Percentiles rank a stretch among this genome's conserved stretches.
These are phyloP conservation scores for Suhomyces taliae DNA, from an alignment of 1,139 yeast genomes.

Conservation along the genomic window DNA sequence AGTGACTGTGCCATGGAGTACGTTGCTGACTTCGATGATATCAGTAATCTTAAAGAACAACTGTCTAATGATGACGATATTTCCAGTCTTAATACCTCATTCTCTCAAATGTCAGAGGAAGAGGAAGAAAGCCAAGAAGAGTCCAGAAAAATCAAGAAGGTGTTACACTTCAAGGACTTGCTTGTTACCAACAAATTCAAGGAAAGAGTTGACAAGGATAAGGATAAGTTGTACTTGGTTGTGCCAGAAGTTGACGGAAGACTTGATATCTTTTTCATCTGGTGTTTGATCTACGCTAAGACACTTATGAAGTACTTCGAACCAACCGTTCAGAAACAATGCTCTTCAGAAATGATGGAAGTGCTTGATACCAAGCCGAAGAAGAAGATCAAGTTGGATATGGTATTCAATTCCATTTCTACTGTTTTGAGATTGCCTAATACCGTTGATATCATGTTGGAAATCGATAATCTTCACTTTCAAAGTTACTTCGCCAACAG, in stretches of 20 bases:
- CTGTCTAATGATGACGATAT: constrained; percentile 32
- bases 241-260: constrained; percentile 43
- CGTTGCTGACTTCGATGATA: constrained; percentile 37
- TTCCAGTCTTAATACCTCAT: constrained; percentile 34
- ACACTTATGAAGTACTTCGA: constrained; percentile 37
- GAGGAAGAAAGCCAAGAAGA: constrained; percentile 16
- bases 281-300: constrained; percentile 45
- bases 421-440: constrained; percentile 51
- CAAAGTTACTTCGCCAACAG: constrained; percentile 30
- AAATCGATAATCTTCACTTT: constrained; percentile 40
- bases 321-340: constrained; percentile 34
- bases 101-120: constrained; percentile 17
- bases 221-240: constrained; percentile 27
- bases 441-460: constrained; percentile 52
- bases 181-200: constrained; percentile 22
- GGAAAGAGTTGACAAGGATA: constrained; percentile 22
- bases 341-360: constrained; percentile 27
- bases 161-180: constrained; percentile 31
- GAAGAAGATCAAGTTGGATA: constrained; percentile 31
- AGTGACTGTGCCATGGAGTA: constrained; percentile 43
- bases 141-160: constrained; percentile 34
- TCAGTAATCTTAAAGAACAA: constrained; percentile 13
- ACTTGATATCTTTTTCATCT: constrained; percentile 42
- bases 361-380: constrained; percentile 22
- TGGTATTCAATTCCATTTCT: constrained; percentile 43